Percentiles rank a stretch among this genome's conserved stretches.
These are phyloP conservation scores for Fimicolochytrium jonesii DNA, from an alignment of 192 early-diverging fungal species.

Conservation along the genomic window DNA sequence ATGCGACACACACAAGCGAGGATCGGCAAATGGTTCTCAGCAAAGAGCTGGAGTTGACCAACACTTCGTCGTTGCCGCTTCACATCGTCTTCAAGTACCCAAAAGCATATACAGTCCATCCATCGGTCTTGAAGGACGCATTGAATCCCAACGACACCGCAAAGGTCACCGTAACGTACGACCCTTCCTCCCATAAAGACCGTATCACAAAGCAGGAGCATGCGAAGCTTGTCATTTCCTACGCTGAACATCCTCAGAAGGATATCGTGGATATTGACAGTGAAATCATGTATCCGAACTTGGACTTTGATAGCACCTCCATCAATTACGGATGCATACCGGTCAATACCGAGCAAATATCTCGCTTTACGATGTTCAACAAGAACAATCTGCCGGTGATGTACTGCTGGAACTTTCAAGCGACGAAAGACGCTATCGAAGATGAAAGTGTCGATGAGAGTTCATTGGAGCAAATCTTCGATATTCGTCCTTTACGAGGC, in stretches of 20 bases:
- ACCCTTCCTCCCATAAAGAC: conserved; percentile 43
- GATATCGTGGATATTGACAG: conserved; percentile 48
- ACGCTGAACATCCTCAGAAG: conserved; percentile 54
- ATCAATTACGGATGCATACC: conserved; percentile 50
- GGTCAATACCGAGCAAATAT: conserved; percentile 40
- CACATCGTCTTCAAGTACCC: conserved; percentile 44
- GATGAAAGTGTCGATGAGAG: no score
- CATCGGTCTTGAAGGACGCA: conserved; percentile 8
- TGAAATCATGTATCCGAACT: conserved; percentile 52
- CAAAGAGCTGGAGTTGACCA: conserved; percentile 37
- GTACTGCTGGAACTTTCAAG: conserved; percentile 45
- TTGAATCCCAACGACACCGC: conserved; percentile 35
- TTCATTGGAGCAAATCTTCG: conserved; percentile 43
- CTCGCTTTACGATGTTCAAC: conserved; percentile 43
- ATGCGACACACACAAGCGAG: conserved; percentile 41
- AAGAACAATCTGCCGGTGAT: conserved; percentile 41
- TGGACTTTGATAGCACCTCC: conserved; percentile 28
- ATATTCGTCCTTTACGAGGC: conserved; percentile 48
- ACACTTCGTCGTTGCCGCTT: conserved; percentile 46
- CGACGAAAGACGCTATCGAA: neutral
- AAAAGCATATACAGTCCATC: conserved; percentile 32
- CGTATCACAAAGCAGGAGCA: conserved; percentile 45
- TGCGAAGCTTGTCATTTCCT: conserved; percentile 44
- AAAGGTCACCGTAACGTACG: conserved; percentile 31
- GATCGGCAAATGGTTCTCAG: conserved; percentile 35